These are phyloP conservation scores for Symmetrospora coprosmae DNA, from an alignment of 768 basidiomycete genomes.

Conservation along the genomic window DNA sequence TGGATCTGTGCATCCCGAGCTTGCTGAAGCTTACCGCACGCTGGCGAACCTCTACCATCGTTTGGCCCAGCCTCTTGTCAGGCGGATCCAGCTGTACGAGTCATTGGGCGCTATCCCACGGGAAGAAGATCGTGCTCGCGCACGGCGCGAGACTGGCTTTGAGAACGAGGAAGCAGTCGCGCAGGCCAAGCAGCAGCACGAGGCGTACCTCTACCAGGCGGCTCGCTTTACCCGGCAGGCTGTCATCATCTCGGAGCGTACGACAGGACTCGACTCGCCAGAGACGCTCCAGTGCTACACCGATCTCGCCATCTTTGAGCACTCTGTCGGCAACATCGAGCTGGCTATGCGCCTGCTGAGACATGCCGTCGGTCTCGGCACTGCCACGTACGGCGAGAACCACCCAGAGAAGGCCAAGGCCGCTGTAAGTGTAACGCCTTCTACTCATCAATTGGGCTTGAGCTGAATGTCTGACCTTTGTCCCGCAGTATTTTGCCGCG, in stretches of 20 bases:
- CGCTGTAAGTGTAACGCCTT: slow-evolving; percentile 33
- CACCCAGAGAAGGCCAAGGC: slow-evolving; percentile 39
- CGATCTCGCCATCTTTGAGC: slow-evolving; percentile 41
- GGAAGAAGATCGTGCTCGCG: slow-evolving; percentile 16
- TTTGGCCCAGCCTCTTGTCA: slow-evolving; percentile 28
- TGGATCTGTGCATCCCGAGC: slow-evolving; percentile 40
- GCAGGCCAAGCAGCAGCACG: slow-evolving; percentile 32
- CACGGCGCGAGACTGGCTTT: neutral
- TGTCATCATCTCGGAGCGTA: slow-evolving; percentile 40
- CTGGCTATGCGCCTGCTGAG: slow-evolving; percentile 36
- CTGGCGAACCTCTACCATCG: slow-evolving; percentile 39
- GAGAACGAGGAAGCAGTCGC: slow-evolving; percentile 19
- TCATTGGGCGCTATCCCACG: slow-evolving; percentile 19
- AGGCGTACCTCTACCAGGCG: slow-evolving; percentile 36
- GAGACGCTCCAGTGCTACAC: slow-evolving; percentile 40
- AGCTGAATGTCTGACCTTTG: neutral
- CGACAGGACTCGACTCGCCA: slow-evolving; percentile 37
- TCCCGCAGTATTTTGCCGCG: slow-evolving; percentile 35
- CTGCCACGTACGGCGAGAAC: slow-evolving; percentile 37
- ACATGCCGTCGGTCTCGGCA: slow-evolving; percentile 39
- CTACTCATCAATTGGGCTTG: neutral
- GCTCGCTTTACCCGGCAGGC: slow-evolving; percentile 40
- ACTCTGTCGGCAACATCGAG: slow-evolving; percentile 37
- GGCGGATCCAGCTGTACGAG: slow-evolving; percentile 26
- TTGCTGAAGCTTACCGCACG: slow-evolving; percentile 39